Percentiles rank a stretch among this genome's conserved stretches.
These are phyloP conservation scores for Exophiala sideris DNA, from an alignment of 2,329 filamentous ascomycete genomes.

Conservation along the genomic window DNA sequence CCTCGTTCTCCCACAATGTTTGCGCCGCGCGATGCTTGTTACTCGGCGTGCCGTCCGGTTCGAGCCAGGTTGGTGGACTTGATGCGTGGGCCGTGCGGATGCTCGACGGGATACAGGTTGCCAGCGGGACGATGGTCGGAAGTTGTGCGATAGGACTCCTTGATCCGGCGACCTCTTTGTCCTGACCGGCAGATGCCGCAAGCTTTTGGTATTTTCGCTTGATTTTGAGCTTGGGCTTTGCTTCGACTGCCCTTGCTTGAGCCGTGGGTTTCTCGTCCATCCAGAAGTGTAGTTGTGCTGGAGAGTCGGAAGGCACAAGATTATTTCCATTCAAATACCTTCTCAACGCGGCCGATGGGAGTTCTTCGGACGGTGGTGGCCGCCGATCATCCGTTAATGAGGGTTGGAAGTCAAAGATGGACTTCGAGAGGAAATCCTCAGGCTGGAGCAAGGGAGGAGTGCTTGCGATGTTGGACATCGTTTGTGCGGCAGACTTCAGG, in stretches of 20 bases:
- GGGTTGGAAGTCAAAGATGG: constrained; percentile 54
- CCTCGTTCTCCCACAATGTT: constrained; percentile 9
- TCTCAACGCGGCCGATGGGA: constrained; percentile 56
- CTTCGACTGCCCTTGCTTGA: background rate
- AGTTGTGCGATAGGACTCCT: constrained; percentile 29
- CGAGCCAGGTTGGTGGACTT: constrained; percentile 35
- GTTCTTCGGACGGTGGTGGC: constrained; percentile 51
- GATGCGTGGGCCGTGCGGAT: constrained; percentile 29
- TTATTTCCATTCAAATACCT: constrained; percentile 57
- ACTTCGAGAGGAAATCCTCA: constrained; percentile 59
- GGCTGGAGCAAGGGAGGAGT: constrained; percentile 48
- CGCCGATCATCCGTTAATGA: constrained; percentile 60
- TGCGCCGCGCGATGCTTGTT: constrained; percentile 33
- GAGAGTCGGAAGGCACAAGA: constrained; percentile 33
- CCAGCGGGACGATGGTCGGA: constrained; percentile 60
- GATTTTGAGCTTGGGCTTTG: constrained; percentile 17
- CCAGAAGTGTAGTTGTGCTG: constrained; percentile 45
- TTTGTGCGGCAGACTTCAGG: constrained; percentile 59
- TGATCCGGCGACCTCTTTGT: background rate
- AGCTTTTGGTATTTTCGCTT: constrained; percentile 27
- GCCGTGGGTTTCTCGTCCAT: constrained; percentile 33
- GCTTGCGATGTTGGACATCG: constrained; percentile 58
- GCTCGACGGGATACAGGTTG: constrained; percentile 52
- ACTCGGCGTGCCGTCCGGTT: constrained; percentile 28
- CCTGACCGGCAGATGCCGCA: constrained; percentile 2